phyloP scores from a whole-genome alignment of 2,329 filamentous ascomycete genomes.

The Colletotrichum liriopes region DNA sequence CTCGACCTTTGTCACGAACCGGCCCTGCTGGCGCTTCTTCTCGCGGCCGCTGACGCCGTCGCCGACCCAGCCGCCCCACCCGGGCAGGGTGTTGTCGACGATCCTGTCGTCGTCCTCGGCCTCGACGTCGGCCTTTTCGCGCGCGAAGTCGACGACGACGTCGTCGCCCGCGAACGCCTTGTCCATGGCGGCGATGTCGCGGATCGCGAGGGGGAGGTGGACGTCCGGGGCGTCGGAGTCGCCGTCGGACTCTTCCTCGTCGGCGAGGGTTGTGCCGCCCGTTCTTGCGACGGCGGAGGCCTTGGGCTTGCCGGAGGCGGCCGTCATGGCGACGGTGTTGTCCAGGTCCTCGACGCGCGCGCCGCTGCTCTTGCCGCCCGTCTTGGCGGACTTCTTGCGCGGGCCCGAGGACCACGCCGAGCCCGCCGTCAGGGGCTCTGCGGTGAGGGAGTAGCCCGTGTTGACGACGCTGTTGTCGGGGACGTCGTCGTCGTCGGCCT shows the following conservation, averaged over 20 bases:
- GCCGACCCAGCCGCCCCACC: constrained; percentile 95
- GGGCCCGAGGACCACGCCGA: constrained; percentile 61
- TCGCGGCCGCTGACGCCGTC: constrained; percentile 83
- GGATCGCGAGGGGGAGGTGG: constrained; percentile 71
- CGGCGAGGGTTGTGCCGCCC: constrained; percentile 42
- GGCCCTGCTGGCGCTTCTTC: constrained; percentile 74
- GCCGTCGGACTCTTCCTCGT: constrained; percentile 52
- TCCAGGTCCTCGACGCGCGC: constrained; percentile 57
- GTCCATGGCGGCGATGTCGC: constrained; percentile 79
- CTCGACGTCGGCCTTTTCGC: constrained; percentile 81
- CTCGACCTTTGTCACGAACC: constrained; percentile 76
- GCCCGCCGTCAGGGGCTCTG: constrained; percentile 49
- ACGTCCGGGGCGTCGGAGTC: constrained; percentile 59
- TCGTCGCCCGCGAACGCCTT: constrained; percentile 91
- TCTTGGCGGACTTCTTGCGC: constrained; percentile 51
- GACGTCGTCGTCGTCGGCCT: constrained; percentile 50
- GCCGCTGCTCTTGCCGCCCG: constrained; percentile 20
- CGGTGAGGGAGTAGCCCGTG: constrained; percentile 45
- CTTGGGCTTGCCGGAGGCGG: constrained; percentile 47
- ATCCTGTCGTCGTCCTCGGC: constrained; percentile 87
- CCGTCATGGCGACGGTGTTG: constrained; percentile 52
- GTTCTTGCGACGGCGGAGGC: constrained; percentile 34
- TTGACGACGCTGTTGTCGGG: constrained; percentile 44
- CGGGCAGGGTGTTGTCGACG: constrained; percentile 87
- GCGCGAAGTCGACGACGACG: constrained; percentile 83